These are phyloP conservation scores for Pseudocercospora crystallina DNA, from an alignment of 2,329 filamentous ascomycete species.

Conservation along the genomic window DNA sequence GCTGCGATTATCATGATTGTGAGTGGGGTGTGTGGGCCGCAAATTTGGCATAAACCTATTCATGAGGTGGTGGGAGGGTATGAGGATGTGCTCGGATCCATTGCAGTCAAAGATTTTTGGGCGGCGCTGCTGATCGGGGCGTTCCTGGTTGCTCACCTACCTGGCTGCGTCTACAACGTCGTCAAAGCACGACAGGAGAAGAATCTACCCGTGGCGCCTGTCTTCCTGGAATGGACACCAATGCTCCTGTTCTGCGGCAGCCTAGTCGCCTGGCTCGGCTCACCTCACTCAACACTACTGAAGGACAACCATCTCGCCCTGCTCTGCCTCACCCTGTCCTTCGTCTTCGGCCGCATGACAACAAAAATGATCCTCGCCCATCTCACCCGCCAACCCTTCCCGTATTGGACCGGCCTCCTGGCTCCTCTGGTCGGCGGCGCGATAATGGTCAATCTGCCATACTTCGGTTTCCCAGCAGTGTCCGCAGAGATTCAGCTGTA, in stretches of 20 bases:
- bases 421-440: slow-evolving; percentile 84
- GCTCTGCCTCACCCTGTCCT: slow-evolving; percentile 91
- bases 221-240: slow-evolving; percentile 92
- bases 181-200: slow-evolving; percentile 69
- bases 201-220: slow-evolving; percentile 71
- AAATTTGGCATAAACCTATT: slow-evolving; percentile 79
- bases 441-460: slow-evolving; percentile 76
- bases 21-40: slow-evolving; percentile 83
- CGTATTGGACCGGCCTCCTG: slow-evolving; percentile 93
- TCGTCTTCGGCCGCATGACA: slow-evolving; percentile 96
- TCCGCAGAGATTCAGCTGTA: slow-evolving; percentile 64
- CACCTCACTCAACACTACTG: slow-evolving; percentile 79
- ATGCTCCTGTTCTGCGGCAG: slow-evolving; percentile 77
- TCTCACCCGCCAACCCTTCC: slow-evolving; percentile 88
- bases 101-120: slow-evolving; percentile 86
- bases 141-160: slow-evolving; percentile 66
- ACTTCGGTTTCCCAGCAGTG: slow-evolving; percentile 68
- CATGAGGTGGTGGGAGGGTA: slow-evolving; percentile 68
- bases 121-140: slow-evolving; percentile 56
- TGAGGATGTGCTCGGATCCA: slow-evolving; percentile 63
- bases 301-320: slow-evolving; percentile 83
- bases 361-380: slow-evolving; percentile 99
- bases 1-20: slow-evolving; percentile 82
- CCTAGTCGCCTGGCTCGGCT: slow-evolving; percentile 82
- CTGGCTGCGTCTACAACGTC: slow-evolving; percentile 87